Base-by-base conservation (phyloP, 208 protist species). In the Vickermania ingenoplastis region DNA sequence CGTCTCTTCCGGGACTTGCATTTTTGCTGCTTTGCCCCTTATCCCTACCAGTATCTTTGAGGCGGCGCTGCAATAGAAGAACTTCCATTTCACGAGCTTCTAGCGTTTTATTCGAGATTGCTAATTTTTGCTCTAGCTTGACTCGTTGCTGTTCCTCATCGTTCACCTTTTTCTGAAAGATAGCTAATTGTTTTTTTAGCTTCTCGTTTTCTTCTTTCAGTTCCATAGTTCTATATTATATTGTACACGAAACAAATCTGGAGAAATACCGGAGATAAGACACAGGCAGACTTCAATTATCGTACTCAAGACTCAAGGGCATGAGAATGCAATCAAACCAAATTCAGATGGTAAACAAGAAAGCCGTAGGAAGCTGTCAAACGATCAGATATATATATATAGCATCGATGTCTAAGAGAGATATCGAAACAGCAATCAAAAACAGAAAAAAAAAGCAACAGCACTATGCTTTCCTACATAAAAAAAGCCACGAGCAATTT, bases 61-160 rank as follows among this genome's bases (percentile, higher is more conserved):
- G 22, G 53, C 73, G 55, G 2, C 67, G 41, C n/a, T 73, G 66
- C 24, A 82, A 61, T 14, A 78, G 31, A 36, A 77, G 1, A 31
- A 82, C 73, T 54, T 82, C 76, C 52, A 73, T 78, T 53, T 65
- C 62, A 53, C 75, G 71, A 24, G 62, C 52, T n/a, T 63, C 64
- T 55, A 78, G 41, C 14, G 53, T 71, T 7, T 23, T 68, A 49
- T 82, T 68, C 3, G 64, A 41, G 24, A 82, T 52, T 5, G 3
- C 24, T 26, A 82, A 31, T 48, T 70, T 78, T 24, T 69, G 45
- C 51, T 78, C 57, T 14, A 68, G 41, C 4, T 63, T 53, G 3
- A 53, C 31, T 64, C 57, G 56, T 29, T 25, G 50, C 14, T 57
- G 27, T 13, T 45, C 0, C 31, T 69, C 64, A 25, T 57, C 49